phyloP scores from a whole-genome alignment of 2,329 filamentous ascomycete species.

The Torrubiellomyces zombiae region DNA sequence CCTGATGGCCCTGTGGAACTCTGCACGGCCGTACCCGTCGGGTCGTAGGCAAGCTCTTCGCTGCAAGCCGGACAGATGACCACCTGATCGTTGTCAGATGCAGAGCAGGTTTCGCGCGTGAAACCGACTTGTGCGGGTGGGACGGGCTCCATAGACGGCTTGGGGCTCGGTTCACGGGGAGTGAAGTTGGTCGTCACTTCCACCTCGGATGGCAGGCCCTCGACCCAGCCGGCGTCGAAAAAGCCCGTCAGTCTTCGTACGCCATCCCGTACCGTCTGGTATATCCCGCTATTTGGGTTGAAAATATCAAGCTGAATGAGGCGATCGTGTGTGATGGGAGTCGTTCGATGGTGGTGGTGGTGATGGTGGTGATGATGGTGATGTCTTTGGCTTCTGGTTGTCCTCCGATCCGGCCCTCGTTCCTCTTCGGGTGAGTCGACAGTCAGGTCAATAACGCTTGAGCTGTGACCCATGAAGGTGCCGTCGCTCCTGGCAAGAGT shows the following conservation, averaged over 20 bases:
- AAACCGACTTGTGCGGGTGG: constrained; percentile 58
- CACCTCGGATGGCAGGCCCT: constrained; percentile 10
- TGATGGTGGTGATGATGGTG: constrained; percentile 6
- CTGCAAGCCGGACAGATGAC: constrained; percentile 78
- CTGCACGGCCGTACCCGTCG: constrained; percentile 17
- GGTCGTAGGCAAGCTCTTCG: constrained; percentile 64
- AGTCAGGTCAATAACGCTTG: constrained; percentile 35
- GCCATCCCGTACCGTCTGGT: constrained; percentile 8
- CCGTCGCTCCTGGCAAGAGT: constrained; percentile 27
- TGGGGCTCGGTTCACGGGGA: constrained; percentile 18
- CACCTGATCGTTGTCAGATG: constrained; percentile 44
- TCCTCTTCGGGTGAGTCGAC: constrained; percentile 24
- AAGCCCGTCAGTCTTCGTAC: constrained; percentile 12
- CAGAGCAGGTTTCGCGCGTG: constrained; percentile 46
- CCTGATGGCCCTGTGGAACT: constrained; percentile 5
- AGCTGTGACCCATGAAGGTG: constrained; percentile 18
- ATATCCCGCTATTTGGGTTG: constrained; percentile 6
- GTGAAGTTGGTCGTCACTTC: constrained; percentile 18
- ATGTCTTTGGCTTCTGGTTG: constrained; percentile 2
- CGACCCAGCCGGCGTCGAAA: constrained; percentile 6
- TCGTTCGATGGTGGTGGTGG: constrained; percentile 4
- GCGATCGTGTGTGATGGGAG: constrained; percentile 7
- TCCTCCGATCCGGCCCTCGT: constrained; percentile 4
- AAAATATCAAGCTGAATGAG: constrained; percentile 12
- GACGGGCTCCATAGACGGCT: constrained; percentile 43